Base-by-base conservation (phyloP, 495 filamentous ascomycete genomes). In the Xanthoparmelia taractica region DNA sequence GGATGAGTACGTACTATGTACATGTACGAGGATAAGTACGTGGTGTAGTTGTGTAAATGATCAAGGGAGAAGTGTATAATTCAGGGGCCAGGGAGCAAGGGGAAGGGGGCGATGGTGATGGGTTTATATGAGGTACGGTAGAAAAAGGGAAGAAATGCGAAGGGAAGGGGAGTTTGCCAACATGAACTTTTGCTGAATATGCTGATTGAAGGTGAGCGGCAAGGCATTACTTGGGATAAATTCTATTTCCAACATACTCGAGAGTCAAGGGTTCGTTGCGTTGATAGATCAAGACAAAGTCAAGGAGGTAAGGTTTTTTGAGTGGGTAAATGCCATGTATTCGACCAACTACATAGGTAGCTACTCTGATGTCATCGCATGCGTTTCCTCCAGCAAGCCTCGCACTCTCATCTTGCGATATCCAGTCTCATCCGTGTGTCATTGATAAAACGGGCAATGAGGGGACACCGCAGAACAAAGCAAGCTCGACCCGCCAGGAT, bases 311-410 rank as follows among this genome's bases (percentile, higher is more conserved):
- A 18, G 36, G 5, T 27, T 27, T 25, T 52, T 40, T 54, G 52
- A 68, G 66, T 58, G 66, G 66, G 66, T 68, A 63, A 68, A 68
- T 68, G 66, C 60, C 37, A 55, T 68, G 64, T 57, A 54, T 66
- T 66, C 7, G 57, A 63, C 57, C 57, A 54, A 66, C 63, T 61
- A 67, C 63, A 47, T 47, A 67, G 29, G 65, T 48, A 59, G 56
- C 60, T 56, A 66, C 63, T 33, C 65, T 61, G 47, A 61, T 43
- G 38, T 40, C 65, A 66, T 38, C 29, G 63, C 66, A 61, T 61
- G 40, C 37, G 63, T 62, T 57, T 61, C 57, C 50, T 38, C 29
- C 36, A 34, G 50, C 63, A n/a, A 40, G 41, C 60, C 20, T 66
- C 38, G 27, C 54, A 29, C 43, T 8, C 43, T 43, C 18, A 48